Evolutionary conservation across 441 rosid genomes (phyloP).

Genomic region (Flueggea neowawraea): DNA sequence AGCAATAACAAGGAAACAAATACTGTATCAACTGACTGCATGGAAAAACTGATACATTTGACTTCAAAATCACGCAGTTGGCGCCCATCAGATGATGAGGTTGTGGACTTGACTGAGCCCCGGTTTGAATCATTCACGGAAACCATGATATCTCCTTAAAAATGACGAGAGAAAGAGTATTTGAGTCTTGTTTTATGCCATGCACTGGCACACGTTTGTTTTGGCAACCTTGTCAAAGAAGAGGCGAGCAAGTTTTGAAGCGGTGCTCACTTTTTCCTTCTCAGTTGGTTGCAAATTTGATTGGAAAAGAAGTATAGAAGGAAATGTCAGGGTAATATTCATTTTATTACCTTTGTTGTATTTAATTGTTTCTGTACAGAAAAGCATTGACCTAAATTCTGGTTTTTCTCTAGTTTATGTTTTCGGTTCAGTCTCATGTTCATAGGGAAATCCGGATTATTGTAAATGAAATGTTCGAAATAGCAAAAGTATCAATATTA

Average conservation of each 20-base stretch:
- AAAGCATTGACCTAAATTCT: too few relatives aligned
- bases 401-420: too few relatives aligned
- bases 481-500: too few relatives aligned
- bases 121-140: conserved; percentile 77
- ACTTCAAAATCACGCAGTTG: conserved; percentile 51
- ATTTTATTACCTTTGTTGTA: too few relatives aligned
- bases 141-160: conserved; percentile 37
- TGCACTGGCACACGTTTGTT: too few relatives aligned
- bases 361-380: too few relatives aligned
- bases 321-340: background rate
- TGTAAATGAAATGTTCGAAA: too few relatives aligned
- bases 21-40: conserved; percentile 25
- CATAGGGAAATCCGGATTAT: too few relatives aligned
- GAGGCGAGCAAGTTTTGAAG: conserved; percentile 15
- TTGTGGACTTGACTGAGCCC: conserved; percentile 89
- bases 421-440: too few relatives aligned
- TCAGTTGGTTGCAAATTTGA: background rate
- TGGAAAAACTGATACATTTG: conserved; percentile 37
- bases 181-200: too few relatives aligned
- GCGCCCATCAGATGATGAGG: conserved; percentile 55
- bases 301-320: conserved; percentile 3
- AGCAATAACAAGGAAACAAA: conserved; percentile 12
- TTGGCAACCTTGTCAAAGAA: background rate
- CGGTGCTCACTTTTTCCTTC: background rate
- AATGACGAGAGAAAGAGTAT: background rate